Evolutionary conservation across 345 rosid species (phyloP).

Genomic region (Carallia pectinifolia): DNA sequence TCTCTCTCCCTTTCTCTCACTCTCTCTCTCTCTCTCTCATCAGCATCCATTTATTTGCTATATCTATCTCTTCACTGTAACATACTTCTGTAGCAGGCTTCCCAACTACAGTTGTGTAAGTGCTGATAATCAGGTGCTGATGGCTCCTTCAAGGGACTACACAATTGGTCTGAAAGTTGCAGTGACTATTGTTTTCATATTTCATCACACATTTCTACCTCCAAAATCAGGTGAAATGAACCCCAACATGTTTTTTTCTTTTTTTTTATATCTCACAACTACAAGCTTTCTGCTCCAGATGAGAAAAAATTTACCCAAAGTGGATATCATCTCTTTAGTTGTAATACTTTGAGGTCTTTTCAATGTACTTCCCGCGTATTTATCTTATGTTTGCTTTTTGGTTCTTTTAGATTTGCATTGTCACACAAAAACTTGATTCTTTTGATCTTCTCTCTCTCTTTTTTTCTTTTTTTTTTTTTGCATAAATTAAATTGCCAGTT

Average conservation of each 20-base stretch:
- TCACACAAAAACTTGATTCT: no score
- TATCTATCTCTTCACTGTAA: neutral
- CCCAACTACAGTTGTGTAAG: neutral
- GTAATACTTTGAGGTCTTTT: no score
- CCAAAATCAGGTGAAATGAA: constrained; percentile 31
- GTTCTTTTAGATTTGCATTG: no score
- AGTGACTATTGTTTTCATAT: constrained; percentile 23
- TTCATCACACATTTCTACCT: constrained; percentile 17
- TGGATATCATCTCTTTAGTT: no score
- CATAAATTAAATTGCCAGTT: neutral
- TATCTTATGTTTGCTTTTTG: no score
- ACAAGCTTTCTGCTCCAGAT: no score
- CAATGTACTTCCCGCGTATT: no score
- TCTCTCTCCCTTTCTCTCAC: neutral
- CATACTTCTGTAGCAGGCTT: neutral
- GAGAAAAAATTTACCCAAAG: no score
- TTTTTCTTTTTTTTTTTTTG: neutral
- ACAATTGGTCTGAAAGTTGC: constrained; percentile 22
- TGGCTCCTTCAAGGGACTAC: constrained; percentile 26
- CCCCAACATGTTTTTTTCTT: constrained; percentile 1
- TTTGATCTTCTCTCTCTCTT: no score
- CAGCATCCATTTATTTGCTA: constrained; percentile 1
- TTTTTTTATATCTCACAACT: neutral
- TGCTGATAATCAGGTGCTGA: neutral
- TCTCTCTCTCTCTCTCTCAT: neutral